Evolutionary conservation across 345 rosid genomes (phyloP).

Genomic region (Punica granatum): DNA sequence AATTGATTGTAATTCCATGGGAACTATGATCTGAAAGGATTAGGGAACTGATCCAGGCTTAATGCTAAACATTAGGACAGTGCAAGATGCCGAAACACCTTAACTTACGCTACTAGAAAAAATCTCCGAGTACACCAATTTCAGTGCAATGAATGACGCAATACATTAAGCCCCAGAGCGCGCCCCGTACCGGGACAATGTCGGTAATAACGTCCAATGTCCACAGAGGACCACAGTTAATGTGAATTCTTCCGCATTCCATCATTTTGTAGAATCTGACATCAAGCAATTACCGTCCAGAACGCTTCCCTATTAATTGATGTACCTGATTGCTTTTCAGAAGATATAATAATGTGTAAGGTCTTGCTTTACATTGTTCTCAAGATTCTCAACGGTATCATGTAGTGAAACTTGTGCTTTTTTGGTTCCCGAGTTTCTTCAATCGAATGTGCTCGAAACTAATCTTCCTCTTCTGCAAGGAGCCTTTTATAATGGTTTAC

Average conservation of each 20-base stretch:
- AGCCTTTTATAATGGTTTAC: neutral
- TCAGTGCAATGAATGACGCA: neutral
- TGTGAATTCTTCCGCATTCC: neutral
- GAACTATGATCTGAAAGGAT: neutral
- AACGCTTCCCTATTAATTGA: neutral
- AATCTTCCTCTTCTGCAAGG: no score
- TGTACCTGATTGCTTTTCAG: neutral
- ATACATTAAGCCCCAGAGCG: neutral
- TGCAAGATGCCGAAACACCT: neutral
- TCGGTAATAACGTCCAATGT: neutral
- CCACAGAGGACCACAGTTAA: neutral
- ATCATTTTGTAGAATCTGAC: neutral
- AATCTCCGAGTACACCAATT: neutral
- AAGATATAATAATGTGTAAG: no score
- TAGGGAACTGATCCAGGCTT: neutral
- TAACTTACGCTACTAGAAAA: neutral
- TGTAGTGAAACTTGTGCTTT: no score
- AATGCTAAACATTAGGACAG: neutral
- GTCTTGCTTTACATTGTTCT: no score
- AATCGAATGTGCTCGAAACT: no score
- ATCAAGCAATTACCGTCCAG: neutral
- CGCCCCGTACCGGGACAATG: neutral
- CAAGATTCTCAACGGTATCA: no score
- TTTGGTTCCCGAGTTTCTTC: no score
- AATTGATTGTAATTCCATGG: no score